A percentile compares a stretch with the other conserved stretches of the same genome.
These are phyloP conservation scores for Lentithecium fluviatile DNA, from an alignment of 495 filamentous ascomycete genomes.

Conservation along the genomic window DNA sequence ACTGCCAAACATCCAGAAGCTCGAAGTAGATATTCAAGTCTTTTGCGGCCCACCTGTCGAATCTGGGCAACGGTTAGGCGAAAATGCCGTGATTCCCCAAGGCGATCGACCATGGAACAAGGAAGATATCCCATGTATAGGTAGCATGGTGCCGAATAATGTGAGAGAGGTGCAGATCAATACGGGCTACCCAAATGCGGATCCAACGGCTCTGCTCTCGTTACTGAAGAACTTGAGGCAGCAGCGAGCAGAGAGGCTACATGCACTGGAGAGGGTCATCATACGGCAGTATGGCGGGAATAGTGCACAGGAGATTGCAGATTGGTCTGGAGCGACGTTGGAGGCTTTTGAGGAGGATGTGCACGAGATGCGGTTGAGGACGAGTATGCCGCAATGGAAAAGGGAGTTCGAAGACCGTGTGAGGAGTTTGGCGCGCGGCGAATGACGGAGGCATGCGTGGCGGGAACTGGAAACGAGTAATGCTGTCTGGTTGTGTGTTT, in stretches of 20 bases:
- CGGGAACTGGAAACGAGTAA: too few relatives aligned
- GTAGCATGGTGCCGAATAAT: slow-evolving; percentile 13
- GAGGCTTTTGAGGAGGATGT: slow-evolving; percentile 2
- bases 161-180: slow-evolving; percentile 12
- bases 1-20: slow-evolving; percentile 5
- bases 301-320: not conserved
- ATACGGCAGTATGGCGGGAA: slow-evolving; percentile 6
- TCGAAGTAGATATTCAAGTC: slow-evolving; percentile 21
- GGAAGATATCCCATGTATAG: slow-evolving; percentile 26
- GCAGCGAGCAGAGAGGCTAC: slow-evolving; percentile 1
- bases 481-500: too few relatives aligned
- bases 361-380: not conserved
- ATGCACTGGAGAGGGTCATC: slow-evolving; percentile 1
- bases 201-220: not conserved
- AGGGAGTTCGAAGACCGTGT: slow-evolving; percentile 8
- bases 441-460: too few relatives aligned
- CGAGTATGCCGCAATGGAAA: slow-evolving; percentile 18
- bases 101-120: slow-evolving; percentile 8
- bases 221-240: slow-evolving; percentile 22
- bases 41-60: slow-evolving; percentile 24
- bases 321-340: not conserved
- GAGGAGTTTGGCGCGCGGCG: not conserved
- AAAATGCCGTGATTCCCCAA: not conserved
- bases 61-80: slow-evolving; percentile 10
- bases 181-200: slow-evolving; percentile 4